phyloP scores from a whole-genome alignment of 176 grass and related monocot genomes.

The Bonia amplexicaulis region DNA sequence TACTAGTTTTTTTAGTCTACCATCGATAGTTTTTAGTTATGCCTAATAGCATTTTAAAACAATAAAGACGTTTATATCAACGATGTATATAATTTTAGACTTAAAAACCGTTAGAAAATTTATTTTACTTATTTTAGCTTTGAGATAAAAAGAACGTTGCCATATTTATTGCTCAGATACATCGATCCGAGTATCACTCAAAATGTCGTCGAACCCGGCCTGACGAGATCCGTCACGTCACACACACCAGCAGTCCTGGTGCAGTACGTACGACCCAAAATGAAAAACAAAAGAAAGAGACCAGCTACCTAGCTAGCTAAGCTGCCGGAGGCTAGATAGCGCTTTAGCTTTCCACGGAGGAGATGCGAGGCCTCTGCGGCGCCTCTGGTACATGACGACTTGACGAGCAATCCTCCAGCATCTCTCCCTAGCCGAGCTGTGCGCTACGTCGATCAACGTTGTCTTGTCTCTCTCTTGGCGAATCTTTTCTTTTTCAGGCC shows the following conservation, averaged over 20 bases:
- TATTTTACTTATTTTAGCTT: no score
- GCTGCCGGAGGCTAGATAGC: neutral
- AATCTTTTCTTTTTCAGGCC: slow-evolving; percentile 17
- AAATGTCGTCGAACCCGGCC: no score
- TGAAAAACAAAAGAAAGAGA: neutral
- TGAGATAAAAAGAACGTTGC: no score
- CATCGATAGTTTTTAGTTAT: no score
- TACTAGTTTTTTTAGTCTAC: no score
- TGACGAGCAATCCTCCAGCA: neutral
- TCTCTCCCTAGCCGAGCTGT: neutral
- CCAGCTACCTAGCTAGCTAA: neutral
- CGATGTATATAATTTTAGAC: no score
- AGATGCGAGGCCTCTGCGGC: neutral
- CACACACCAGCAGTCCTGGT: neutral
- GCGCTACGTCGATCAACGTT: neutral
- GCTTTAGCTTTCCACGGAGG: slow-evolving; percentile 25
- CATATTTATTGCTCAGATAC: no score
- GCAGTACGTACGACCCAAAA: neutral
- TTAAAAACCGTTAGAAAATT: no score
- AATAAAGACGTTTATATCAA: accelerated
- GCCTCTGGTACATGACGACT: neutral
- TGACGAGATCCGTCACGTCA: no score
- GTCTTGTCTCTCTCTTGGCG: neutral
- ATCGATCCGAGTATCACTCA: no score
- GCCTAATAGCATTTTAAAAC: no score